These are phyloP conservation scores for Datisca glomerata DNA, from an alignment of 306 rosid genomes.

Conservation along the genomic window DNA sequence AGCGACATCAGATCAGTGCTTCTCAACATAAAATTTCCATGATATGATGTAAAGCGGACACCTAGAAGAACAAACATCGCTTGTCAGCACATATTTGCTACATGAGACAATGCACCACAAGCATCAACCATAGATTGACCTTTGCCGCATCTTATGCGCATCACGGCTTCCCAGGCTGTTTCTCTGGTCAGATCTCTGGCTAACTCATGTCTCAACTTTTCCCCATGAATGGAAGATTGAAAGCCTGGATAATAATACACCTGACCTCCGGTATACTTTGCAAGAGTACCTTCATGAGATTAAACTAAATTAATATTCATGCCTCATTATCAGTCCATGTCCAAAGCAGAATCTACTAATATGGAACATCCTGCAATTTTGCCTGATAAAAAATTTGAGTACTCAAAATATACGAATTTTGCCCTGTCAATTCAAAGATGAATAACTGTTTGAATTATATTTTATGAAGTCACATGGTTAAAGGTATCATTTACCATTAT, in stretches of 20 bases:
- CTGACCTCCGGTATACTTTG: constrained; percentile 97
- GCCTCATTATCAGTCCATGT: too few species aligned
- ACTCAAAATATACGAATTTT: too few species aligned
- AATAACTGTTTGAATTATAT: too few species aligned
- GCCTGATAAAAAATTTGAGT: too few species aligned
- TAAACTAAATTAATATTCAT: too few species aligned
- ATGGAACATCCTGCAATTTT: too few species aligned
- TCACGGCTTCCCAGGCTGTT: constrained; percentile 99
- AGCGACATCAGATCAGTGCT: constrained; percentile 93
- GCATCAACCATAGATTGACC: constrained; percentile 31
- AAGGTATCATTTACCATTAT: too few species aligned
- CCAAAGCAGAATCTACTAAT: too few species aligned
- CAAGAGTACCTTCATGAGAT: constrained; percentile 68
- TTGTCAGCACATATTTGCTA: constrained; percentile 13
- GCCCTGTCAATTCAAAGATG: too few species aligned
- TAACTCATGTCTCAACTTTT: constrained; percentile 82
- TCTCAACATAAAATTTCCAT: constrained; percentile 95
- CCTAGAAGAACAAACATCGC: constrained; percentile 35
- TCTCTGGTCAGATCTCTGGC: constrained; percentile 92
- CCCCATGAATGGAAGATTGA: constrained; percentile 74
- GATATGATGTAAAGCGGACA: constrained; percentile 85
- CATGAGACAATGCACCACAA: background rate
- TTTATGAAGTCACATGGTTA: too few species aligned
- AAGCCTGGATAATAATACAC: constrained; percentile 77
- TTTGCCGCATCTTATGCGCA: constrained; percentile 97